phyloP scores from a whole-genome alignment of 306 rosid species.

The Sicyos edulis region DNA sequence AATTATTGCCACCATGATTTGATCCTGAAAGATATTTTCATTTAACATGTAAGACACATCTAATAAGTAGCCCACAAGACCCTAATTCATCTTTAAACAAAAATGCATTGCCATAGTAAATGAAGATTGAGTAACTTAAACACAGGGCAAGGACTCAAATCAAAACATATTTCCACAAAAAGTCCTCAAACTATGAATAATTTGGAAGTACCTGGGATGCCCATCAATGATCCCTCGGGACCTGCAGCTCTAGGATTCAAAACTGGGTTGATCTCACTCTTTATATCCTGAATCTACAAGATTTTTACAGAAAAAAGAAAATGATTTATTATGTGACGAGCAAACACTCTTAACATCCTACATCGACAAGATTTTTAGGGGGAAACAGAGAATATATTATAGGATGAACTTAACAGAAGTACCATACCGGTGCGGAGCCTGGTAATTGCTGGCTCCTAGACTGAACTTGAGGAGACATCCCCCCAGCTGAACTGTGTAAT shows the following conservation, averaged over 20 bases:
- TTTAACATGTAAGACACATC: not conserved
- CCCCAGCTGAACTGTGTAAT: conserved; percentile 75
- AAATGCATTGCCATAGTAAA: not conserved
- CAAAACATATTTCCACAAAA: not conserved
- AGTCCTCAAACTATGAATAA: not conserved
- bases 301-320: conserved; percentile 20
- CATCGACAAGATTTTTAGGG: conserved; percentile 25
- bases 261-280: conserved; percentile 79
- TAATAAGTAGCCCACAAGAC: not conserved
- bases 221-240: conserved; percentile 82
- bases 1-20: conserved; percentile 86
- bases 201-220: conserved; percentile 69
- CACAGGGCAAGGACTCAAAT: not conserved
- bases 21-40: conserved; percentile 57
- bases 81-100: not conserved
- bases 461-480: conserved; percentile 93
- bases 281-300: conserved; percentile 59
- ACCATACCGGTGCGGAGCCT: conserved; percentile 72
- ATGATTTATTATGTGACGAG: conserved; percentile 5
- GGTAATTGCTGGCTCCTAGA: conserved; percentile 77
- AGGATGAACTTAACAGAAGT: conserved; percentile 22
- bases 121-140: not conserved
- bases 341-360: conserved; percentile 66
- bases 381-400: conserved; percentile 16
- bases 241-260: conserved; percentile 87